phyloP scores from a whole-genome alignment of 75 land plant species.

The Isoetes taiwanensis region DNA sequence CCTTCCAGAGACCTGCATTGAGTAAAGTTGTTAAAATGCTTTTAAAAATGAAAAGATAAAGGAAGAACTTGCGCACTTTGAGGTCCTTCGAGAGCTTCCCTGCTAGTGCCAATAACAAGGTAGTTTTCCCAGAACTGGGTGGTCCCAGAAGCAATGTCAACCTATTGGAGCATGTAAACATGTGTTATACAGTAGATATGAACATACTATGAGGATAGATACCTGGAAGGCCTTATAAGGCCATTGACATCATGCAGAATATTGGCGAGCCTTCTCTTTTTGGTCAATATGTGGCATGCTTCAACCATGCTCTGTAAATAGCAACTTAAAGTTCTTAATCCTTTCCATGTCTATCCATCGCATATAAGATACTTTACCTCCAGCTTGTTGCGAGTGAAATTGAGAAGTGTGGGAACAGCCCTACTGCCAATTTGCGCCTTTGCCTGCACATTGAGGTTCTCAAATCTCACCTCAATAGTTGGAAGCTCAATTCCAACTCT shows the following conservation, averaged over 20 bases:
- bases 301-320: not conserved
- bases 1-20: conserved; percentile 1
- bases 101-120: not conserved
- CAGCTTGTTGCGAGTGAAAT: conserved; percentile 42
- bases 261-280: conserved; percentile 30
- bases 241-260: conserved; percentile 49
- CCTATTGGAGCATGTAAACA: no score
- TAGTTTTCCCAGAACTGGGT: conserved; percentile 1
- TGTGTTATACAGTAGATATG: no score
- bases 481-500: conserved; percentile 69
- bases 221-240: conserved; percentile 55
- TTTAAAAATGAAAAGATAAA: not conserved
- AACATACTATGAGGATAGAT: no score
- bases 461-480: conserved; percentile 64
- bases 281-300: conserved; percentile 8
- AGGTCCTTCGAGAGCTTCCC: not conserved
- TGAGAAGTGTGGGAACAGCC: conserved; percentile 68
- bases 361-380: conserved; percentile 32
- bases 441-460: conserved; percentile 45
- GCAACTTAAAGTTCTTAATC: not conserved
- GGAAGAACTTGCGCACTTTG: not conserved
- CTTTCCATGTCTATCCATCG: not conserved
- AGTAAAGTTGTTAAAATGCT: not conserved
- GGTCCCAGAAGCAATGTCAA: conserved; percentile 3
- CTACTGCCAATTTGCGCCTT: conserved; percentile 58